A percentile compares a stretch with the other conserved stretches of the same genome.
Conservation (phyloP, 2,329 filamentous ascomycete genomes). For the Pseudogymnoascus sp. region DNA sequence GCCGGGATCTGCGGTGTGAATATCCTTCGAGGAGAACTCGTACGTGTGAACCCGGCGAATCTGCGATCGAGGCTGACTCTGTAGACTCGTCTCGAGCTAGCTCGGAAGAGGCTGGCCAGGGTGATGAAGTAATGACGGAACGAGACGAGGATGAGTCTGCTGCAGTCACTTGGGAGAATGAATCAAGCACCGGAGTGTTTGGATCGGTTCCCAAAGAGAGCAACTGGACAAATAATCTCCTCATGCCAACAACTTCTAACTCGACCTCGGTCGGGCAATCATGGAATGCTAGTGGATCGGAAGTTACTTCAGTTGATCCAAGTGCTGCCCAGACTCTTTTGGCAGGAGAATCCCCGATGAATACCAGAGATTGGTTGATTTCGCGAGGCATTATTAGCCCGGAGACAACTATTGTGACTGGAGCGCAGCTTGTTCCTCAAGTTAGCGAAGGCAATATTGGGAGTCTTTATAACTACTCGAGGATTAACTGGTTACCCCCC, state of each 20-base stretch:
- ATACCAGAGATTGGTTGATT: background rate
- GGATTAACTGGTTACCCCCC: constrained; percentile 8
- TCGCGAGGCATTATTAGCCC: constrained; percentile 5
- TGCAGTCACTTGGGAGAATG: background rate
- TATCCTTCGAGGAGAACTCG: constrained; percentile 8
- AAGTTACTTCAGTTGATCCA: background rate
- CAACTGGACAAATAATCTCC: constrained; percentile 3
- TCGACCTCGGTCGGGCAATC: background rate
- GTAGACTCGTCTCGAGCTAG: constrained; percentile 8
- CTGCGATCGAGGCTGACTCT: background rate
- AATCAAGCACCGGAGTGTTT: background rate
- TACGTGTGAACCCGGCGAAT: background rate
- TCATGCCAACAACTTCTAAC: background rate
- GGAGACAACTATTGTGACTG: background rate
- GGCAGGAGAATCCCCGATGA: background rate
- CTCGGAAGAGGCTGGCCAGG: constrained; percentile 1
- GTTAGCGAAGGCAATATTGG: constrained; percentile 10
- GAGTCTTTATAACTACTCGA: constrained; percentile 10
- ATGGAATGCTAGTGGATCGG: constrained; percentile 5
- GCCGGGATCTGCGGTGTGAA: constrained; percentile 7
- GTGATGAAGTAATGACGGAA: background rate
- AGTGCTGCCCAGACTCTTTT: background rate
- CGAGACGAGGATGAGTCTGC: background rate
- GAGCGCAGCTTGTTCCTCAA: constrained; percentile 9
- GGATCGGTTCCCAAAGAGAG: background rate